Evolutionary conservation across 2,329 filamentous ascomycete species (phyloP).

Genomic region (Camptophora hylomeconis): DNA sequence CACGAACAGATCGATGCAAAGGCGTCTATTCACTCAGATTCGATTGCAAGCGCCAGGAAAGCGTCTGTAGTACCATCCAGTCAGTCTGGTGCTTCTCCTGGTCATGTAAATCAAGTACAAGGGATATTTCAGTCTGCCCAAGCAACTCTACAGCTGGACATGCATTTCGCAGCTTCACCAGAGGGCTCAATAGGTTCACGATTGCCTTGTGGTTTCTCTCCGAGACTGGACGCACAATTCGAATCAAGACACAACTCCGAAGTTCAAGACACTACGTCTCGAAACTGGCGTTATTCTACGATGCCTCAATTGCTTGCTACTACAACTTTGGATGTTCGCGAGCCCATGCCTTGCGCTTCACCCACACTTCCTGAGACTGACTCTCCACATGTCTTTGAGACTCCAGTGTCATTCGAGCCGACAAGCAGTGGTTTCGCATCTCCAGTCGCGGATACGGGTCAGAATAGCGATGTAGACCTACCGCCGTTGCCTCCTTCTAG

Average conservation of each 20-base stretch:
- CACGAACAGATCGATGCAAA: background rate
- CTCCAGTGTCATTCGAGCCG: constrained; percentile 8
- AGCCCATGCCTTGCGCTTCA: constrained; percentile 15
- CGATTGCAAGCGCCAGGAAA: constrained; percentile 10
- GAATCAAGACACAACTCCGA: too few species aligned
- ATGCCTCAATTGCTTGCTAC: constrained; percentile 12
- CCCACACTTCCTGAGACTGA: constrained; percentile 12
- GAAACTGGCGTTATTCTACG: constrained; percentile 17
- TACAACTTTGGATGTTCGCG: constrained; percentile 15
- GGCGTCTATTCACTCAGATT: constrained; percentile 1
- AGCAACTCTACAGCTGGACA: constrained; percentile 13
- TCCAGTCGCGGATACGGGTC: constrained; percentile 5
- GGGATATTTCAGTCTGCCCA: constrained; percentile 16
- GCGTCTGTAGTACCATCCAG: constrained; percentile 4
- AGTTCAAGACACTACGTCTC: constrained; percentile 1
- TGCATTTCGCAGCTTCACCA: constrained; percentile 15
- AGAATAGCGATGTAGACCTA: too few species aligned
- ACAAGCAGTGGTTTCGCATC: constrained; percentile 17
- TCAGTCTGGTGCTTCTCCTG: constrained; percentile 10
- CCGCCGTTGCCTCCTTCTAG: background rate
- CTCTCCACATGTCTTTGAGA: background rate
- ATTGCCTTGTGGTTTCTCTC: too few species aligned
- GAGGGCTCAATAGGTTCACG: constrained; percentile 16
- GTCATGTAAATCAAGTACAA: constrained; percentile 16
- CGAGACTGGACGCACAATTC: too few species aligned